Base-by-base conservation (phyloP, 805 yeast species). In the Cephaloascus albidus region DNA sequence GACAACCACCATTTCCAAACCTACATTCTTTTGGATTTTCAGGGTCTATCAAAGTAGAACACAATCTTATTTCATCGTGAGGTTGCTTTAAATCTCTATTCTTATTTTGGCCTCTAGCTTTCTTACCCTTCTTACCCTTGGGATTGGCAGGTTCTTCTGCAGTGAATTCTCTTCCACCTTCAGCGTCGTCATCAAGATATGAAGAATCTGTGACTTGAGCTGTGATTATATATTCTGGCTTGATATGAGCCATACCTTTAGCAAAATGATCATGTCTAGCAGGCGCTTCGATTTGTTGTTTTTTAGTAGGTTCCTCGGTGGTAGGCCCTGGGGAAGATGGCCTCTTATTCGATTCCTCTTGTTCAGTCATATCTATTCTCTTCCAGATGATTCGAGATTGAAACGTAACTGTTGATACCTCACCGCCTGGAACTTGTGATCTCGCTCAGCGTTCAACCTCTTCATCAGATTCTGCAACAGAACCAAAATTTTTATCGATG, bases 71-170 rank as follows among this genome's bases (percentile, higher is more conserved):
- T 5, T 63, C 70, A 43, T 83, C 95, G 38, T 72, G 77, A 3
- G 61, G 65, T 54, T 86, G 95, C 42, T 70, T 74, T 46, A 85
- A 68, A 45, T 84, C 89, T 51, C 97, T 70, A 43, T 76, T 76
- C 57, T 87, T 86, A 59, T 87, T 87, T 61, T 87, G 96, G 0
- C 96, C 96, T 43, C 86, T 66, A 38, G 65, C 64, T 52, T 74
- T 80, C 49, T 70, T 65, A 39, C 60, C 57, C 40, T 64, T 65
- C 31, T 63, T 62, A 42, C 61, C 57, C 39, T 64, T 65, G 23
- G 62, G 59, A 19, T 57, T 57, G 36, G 57, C 53, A 10, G 43
- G 46, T 14, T 50, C 57, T n/a, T n/a, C n/a, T n/a, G n/a, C n/a
- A n/a, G n/a, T n/a, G 12, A 51, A 50, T 31, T 49, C 53, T n/a